phyloP scores from a whole-genome alignment of 129 eudicot species.

The Lonicera japonica region DNA sequence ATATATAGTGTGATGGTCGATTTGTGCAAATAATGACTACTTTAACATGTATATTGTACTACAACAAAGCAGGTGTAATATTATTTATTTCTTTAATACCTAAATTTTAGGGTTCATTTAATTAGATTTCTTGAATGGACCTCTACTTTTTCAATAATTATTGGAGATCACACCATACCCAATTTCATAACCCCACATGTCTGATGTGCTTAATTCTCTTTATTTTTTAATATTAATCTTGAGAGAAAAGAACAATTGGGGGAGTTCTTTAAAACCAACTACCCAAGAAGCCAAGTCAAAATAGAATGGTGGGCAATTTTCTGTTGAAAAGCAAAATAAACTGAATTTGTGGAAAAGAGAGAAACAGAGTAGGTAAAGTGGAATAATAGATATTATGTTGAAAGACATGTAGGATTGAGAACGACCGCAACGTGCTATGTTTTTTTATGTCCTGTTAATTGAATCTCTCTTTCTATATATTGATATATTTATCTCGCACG shows the following conservation, averaged over 20 bases:
- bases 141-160: neutral
- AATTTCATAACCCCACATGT: neutral
- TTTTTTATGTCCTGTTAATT: too few species aligned
- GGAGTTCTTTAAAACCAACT: neutral
- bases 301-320: constrained; percentile 3
- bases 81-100: too few species aligned
- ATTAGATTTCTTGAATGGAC: neutral
- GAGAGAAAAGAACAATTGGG: neutral
- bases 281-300: constrained; percentile 24
- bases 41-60: too few species aligned
- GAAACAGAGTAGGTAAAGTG: neutral
- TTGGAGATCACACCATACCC: neutral
- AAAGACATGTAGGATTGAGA: too few species aligned
- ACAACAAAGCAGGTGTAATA: too few species aligned
- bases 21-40: too few species aligned
- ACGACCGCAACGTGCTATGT: too few species aligned
- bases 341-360: neutral
- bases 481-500: too few species aligned
- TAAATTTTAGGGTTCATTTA: too few species aligned
- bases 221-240: neutral
- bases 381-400: neutral
- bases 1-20: too few species aligned
- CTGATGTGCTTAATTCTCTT: neutral
- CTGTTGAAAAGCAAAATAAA: constrained; percentile 4
- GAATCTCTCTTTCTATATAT: too few species aligned